phyloP scores from a whole-genome alignment of 192 early-diverging fungal species.

The Rhizophagus sp. region DNA sequence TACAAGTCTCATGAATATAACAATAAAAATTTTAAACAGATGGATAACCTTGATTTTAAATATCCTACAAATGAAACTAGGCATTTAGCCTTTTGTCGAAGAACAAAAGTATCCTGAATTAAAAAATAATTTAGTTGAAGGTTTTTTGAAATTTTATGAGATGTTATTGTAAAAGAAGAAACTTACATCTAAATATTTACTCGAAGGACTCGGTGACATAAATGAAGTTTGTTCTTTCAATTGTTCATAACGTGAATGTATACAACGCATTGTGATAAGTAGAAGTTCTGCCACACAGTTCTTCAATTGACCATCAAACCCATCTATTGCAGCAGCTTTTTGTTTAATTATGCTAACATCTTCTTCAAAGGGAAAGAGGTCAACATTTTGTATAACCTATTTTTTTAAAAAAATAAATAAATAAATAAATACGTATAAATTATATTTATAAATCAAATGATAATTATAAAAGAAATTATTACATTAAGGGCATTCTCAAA shows the following conservation, averaged over 20 bases:
- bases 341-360: constrained; percentile 60
- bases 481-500: constrained; percentile 16
- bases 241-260: constrained; percentile 59
- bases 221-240: constrained; percentile 40
- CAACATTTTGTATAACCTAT: constrained; percentile 63
- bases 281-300: constrained; percentile 78
- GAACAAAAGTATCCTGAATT: neutral
- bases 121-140: neutral
- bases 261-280: constrained; percentile 67
- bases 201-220: neutral
- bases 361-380: constrained; percentile 63
- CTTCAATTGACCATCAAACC: constrained; percentile 66
- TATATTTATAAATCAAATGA: constrained; percentile 30
- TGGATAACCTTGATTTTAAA: constrained; percentile 14
- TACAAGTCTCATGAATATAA: neutral
- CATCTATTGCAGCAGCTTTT: constrained; percentile 65
- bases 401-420: constrained; percentile 57
- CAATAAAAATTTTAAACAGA: neutral
- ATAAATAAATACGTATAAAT: neutral
- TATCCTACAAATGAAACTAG: constrained; percentile 23
- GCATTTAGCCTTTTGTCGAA: constrained; percentile 14
- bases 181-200: constrained; percentile 15
- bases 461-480: constrained; percentile 17
- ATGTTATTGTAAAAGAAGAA: neutral
- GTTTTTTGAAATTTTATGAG: neutral